Evolutionary conservation across 1,139 yeast genomes (phyloP), one percentile per base, ranked within the genome.

Genomic region (Meyerozyma smithsonii): DNA sequence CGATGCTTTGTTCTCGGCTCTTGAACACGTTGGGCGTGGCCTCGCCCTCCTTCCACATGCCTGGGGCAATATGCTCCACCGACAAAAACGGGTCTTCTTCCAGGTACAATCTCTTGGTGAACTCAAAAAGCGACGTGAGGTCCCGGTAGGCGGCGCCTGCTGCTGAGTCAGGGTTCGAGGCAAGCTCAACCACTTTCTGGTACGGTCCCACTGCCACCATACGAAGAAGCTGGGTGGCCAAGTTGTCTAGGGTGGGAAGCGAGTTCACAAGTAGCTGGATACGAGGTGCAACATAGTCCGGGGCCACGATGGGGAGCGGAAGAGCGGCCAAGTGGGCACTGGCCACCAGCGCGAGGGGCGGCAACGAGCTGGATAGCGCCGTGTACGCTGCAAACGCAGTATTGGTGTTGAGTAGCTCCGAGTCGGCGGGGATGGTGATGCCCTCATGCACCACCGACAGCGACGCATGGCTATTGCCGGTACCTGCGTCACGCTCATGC

Each of bases 81-180:
- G 77, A 72, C 45, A 85, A 64, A 47, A 84, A 80, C 0, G 90
- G 87, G 44, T 81, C 82, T 35, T 80, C 84, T 46, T 71, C 77
- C 2, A 83, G 76, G 55, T 81, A 83, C 8, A 82, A 66, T 45
- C 74, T 64, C 48, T 81, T 79, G 2, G 86, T 78, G 46, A 84
- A 85, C 52, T 84, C 90, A 55, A 88, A 88, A 33, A 87, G 63
- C 32, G 84, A 81, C 15, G 86, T 77, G 48, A 89, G 66, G 45
- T 83, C 84, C 40, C 82, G 73, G 54, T 81, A 88, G 0, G 89
- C 80, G 32, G 84, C 84, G 3, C 89, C 89, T 14, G 85, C 81
- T 1, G 79, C 78, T 8, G 84, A 75, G 35, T 83, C 89, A 5
- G 85, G 81, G 48, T 79, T 82, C 11, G 89, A 79, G 0, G 87